Evolutionary conservation across 140 eudicot species (phyloP).

Genomic region (Anethum foeniculum): DNA sequence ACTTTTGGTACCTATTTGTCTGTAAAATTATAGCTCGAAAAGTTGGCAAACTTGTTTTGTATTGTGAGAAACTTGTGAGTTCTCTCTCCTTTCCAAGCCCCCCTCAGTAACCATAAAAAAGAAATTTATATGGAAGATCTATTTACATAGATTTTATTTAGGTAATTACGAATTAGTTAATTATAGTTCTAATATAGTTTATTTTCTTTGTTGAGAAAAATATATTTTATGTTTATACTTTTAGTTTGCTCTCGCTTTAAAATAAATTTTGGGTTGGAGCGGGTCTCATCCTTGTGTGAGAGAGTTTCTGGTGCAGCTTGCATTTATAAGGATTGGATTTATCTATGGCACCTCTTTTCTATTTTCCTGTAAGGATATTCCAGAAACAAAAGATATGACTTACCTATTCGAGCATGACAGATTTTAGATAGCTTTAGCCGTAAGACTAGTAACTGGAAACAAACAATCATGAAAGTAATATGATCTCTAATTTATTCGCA

Average conservation of each 20-base stretch:
- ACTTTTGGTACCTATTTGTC: not conserved
- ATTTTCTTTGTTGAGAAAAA: not conserved
- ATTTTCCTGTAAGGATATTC: not conserved
- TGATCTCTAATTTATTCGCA: not conserved
- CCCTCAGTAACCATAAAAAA: not conserved
- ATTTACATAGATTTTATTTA: not conserved
- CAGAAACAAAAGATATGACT: not conserved
- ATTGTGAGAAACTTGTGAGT: not conserved
- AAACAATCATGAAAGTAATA: not conserved
- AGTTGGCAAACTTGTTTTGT: not conserved
- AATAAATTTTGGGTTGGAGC: not conserved
- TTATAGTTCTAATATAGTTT: not conserved
- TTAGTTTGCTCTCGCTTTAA: not conserved
- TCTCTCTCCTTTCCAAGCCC: not conserved
- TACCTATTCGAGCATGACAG: not conserved
- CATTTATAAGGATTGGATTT: not conserved
- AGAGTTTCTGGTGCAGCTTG: not conserved
- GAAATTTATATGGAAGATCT: not conserved
- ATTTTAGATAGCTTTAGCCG: not conserved
- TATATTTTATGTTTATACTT: not conserved
- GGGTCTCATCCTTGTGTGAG: slow-evolving; percentile 4
- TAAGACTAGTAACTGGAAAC: not conserved
- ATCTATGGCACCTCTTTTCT: not conserved
- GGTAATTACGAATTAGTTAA: not conserved
- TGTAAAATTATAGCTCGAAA: not conserved